Percentiles rank a stretch among this genome's conserved stretches.
These are phyloP conservation scores for Malassezia dermatis DNA, from an alignment of 1,284 basidiomycete genomes.

Conservation along the genomic window DNA sequence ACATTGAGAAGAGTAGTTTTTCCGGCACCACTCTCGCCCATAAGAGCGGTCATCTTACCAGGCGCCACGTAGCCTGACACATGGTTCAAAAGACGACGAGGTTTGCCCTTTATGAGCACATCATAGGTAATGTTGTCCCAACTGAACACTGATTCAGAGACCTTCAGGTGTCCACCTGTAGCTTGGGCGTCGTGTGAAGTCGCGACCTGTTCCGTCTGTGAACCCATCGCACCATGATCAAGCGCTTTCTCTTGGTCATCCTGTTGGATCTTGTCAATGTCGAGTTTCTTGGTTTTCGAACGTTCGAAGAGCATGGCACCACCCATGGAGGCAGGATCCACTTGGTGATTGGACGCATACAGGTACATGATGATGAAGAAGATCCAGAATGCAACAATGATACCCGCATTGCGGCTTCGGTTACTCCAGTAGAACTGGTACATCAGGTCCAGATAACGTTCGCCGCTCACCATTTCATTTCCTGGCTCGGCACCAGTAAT, in stretches of 20 bases:
- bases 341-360: conserved; percentile 27
- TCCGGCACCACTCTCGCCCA: conserved; percentile 40
- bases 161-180: conserved; percentile 14
- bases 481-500: conserved; percentile 27
- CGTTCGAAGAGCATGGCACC: conserved; percentile 35
- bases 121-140: conserved; percentile 36
- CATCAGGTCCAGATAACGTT: conserved; percentile 19
- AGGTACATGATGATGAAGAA: conserved; percentile 27
- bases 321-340: conserved; percentile 30
- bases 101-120: conserved; percentile 31
- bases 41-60: conserved; percentile 35
- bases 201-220: not conserved
- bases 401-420: conserved; percentile 27
- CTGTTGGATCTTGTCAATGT: not conserved
- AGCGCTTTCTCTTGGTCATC: conserved; percentile 4
- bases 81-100: conserved; percentile 28
- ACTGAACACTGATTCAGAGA: conserved; percentile 26
- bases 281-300: conserved; percentile 4
- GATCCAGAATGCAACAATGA: conserved; percentile 32
- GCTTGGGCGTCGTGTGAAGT: not conserved
- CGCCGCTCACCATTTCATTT: conserved; percentile 20
- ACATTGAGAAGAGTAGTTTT: conserved; percentile 41
- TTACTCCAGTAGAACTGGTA: conserved; percentile 27
- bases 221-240: not conserved
- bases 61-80: conserved; percentile 50